These are phyloP conservation scores for Cladosporium sp. DNA, from an alignment of 2,329 filamentous ascomycete genomes.

Conservation along the genomic window DNA sequence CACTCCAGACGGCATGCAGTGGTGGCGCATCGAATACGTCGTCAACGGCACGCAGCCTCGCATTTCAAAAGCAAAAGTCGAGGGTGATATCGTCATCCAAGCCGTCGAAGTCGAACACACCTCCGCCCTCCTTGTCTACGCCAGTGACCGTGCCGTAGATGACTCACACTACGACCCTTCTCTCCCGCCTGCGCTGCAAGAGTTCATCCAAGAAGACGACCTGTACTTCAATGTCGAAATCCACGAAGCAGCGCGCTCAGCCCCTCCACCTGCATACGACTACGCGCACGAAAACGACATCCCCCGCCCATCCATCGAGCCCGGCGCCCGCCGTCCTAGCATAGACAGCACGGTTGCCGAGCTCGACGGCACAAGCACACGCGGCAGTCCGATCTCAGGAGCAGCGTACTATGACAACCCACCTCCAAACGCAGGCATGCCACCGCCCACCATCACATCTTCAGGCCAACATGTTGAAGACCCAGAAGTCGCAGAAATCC, in stretches of 20 bases:
- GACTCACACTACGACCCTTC: conserved; percentile 15
- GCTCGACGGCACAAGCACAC: not conserved
- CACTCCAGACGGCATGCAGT: conserved; percentile 41
- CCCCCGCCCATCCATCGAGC: conserved; percentile 12
- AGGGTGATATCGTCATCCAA: conserved; percentile 51
- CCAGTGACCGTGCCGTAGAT: conserved; percentile 42
- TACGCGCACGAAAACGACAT: not conserved
- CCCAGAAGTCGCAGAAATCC: conserved; percentile 11
- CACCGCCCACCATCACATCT: not conserved
- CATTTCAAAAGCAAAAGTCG: conserved; percentile 27
- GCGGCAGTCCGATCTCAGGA: conserved; percentile 10
- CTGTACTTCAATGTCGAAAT: conserved; percentile 21
- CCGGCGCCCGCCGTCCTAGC: conserved; percentile 9
- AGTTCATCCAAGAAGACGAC: conserved; percentile 28
- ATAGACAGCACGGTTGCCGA: conserved; percentile 7
- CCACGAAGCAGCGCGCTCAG: conserved; percentile 1
- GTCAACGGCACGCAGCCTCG: conserved; percentile 36
- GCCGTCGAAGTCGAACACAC: conserved; percentile 49
- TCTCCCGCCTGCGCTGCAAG: conserved; percentile 21
- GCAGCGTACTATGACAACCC: not conserved
- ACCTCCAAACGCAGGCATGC: not conserved
- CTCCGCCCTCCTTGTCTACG: conserved; percentile 56
- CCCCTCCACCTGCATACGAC: conserved; percentile 10
- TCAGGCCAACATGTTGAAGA: not conserved
- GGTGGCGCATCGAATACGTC: conserved; percentile 55